Base-by-base conservation (phyloP, 345 rosid genomes). In the Anastatica hierochuntica region DNA sequence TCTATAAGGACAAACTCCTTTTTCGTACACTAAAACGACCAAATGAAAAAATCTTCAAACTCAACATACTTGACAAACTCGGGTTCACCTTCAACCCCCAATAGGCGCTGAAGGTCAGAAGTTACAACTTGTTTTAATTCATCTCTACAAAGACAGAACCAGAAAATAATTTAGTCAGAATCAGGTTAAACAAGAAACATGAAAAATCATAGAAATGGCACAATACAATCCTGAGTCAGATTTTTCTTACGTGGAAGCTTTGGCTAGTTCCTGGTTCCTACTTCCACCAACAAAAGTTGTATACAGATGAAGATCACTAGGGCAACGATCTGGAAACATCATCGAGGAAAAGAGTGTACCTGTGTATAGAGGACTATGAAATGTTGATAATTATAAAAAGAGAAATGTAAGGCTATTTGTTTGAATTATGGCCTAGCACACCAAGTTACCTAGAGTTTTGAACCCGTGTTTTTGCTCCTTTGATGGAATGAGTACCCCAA, bases 291-390 rank as follows among this genome's bases (percentile, higher is more conserved):
- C 71, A 74, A 90, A 90, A 43, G 95, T 86, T 37, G 98, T 90
- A 68, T 90, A 90, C 26, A 90, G 88, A 78, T 79, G 73, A 12
- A 68, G 56, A 50, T 80, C 77, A 50, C 43, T 60, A 11, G 95
- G 89, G 27, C 82, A 88, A 43, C 96, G 98, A 67, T 87, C 96
- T 0, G 98, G 95, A 72, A 90, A 90, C 96, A 87, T 90, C 79
- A 78, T 66, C 27, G 98, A 90, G 21, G 98, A 87, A 74, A 90
- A 90, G 11, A 87, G 89, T 48, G 98, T 87, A 56, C 98, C 98
- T 90, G 76, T 41, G 53, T 55, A 40, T 44, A 30, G 39, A 33
- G 19, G 33, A 50, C 18, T 42, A 29, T 44, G 23, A 57, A 57
- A 14, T 33, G 48, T 14, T 57, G 15, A 52, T 57, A 29, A 43